A percentile compares a stretch with the other conserved stretches of the same genome.
Evolutionary conservation across 2,329 filamentous ascomycete species (phyloP).

Genomic region (Penicillium sp.): DNA sequence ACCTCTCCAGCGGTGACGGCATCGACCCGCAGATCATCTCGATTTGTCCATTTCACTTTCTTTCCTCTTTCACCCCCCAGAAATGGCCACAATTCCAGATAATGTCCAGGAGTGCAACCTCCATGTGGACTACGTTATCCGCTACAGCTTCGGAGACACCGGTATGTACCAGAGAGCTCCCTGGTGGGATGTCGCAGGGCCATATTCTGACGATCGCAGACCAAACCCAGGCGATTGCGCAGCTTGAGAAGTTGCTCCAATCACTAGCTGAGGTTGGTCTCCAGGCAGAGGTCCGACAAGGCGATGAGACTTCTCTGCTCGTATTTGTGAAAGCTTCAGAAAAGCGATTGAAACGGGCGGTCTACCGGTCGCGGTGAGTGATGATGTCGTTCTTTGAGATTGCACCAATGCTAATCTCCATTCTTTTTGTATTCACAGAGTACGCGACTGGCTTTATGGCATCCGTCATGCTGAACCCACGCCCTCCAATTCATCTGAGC

Average conservation of each 20-base stretch:
- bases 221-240: constrained; percentile 63
- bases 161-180: constrained; percentile 46
- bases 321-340: constrained; percentile 81
- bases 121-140: constrained; percentile 85
- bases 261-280: constrained; percentile 74
- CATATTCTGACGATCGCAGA: constrained; percentile 46
- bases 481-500: constrained; percentile 68
- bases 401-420: background rate
- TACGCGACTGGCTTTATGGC: constrained; percentile 93
- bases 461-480: constrained; percentile 75
- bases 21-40: constrained; percentile 11
- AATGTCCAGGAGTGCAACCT: constrained; percentile 51
- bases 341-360: constrained; percentile 69
- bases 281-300: constrained; percentile 79
- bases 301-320: constrained; percentile 70
- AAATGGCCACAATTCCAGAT: constrained; percentile 32
- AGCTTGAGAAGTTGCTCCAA: constrained; percentile 75
- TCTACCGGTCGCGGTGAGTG: constrained; percentile 71
- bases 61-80: constrained; percentile 2
- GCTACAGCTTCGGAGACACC: constrained; percentile 66
- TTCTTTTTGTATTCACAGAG: constrained; percentile 48
- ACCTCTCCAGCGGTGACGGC: constrained; percentile 22
- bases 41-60: constrained; percentile 7
- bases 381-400: background rate
- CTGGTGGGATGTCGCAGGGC: background rate